phyloP scores from a whole-genome alignment of 805 yeast species.

The Komagataella phaffii region DNA sequence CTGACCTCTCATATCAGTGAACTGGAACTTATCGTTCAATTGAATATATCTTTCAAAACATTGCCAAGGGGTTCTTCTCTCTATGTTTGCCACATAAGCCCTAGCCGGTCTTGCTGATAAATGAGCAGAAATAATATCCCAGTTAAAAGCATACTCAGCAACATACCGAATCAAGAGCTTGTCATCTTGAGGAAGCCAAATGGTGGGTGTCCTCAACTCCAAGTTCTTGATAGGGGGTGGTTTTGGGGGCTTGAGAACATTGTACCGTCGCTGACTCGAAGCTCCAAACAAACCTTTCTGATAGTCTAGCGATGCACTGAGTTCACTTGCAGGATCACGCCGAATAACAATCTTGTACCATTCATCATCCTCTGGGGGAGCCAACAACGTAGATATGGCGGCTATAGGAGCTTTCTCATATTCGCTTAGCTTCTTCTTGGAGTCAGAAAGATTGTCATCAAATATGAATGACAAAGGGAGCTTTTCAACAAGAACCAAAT shows the following conservation, averaged over 20 bases:
- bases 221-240: slow-evolving; percentile 80
- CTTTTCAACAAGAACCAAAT: slow-evolving; percentile 31
- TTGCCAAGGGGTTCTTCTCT: slow-evolving; percentile 97
- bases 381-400: slow-evolving; percentile 43
- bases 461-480: slow-evolving; percentile 36
- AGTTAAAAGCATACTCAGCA: slow-evolving; percentile 78
- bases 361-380: slow-evolving; percentile 44
- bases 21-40: slow-evolving; percentile 76
- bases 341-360: slow-evolving; percentile 48
- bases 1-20: slow-evolving; percentile 77
- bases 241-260: slow-evolving; percentile 69
- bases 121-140: slow-evolving; percentile 84
- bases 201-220: slow-evolving; percentile 79
- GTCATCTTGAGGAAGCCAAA: slow-evolving; percentile 95
- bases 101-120: slow-evolving; percentile 53
- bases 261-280: slow-evolving; percentile 37
- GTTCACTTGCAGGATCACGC: slow-evolving; percentile 28
- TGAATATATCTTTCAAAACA: slow-evolving; percentile 95
- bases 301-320: slow-evolving; percentile 21
- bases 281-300: slow-evolving; percentile 46
- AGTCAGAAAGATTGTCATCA: slow-evolving; percentile 14
- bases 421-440: slow-evolving; percentile 2
- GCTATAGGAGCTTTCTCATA: slow-evolving; percentile 7
- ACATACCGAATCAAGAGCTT: slow-evolving; percentile 65
- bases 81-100: slow-evolving; percentile 75